A percentile compares a stretch with the other conserved stretches of the same genome.
phyloP scores from a whole-genome alignment of 768 basidiomycete genomes.

The Macrolepiota albuminosa region DNA sequence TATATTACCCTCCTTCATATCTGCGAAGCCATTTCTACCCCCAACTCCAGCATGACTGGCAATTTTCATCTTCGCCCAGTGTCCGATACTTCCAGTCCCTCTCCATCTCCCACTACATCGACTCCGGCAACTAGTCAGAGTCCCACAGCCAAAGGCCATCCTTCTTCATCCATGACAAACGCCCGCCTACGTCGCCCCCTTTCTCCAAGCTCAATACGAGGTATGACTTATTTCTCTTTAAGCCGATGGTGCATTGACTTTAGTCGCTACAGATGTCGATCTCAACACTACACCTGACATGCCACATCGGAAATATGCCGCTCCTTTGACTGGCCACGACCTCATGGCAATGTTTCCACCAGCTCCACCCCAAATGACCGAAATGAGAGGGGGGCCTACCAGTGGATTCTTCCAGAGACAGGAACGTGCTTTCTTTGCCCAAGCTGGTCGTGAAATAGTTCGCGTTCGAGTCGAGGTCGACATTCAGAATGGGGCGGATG shows the following conservation, averaged over 20 bases:
- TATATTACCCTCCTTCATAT: constrained; percentile 20
- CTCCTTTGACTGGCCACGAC: constrained; percentile 77
- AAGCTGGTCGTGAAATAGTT: constrained; percentile 73
- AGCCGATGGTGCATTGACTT: background rate
- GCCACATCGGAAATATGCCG: constrained; percentile 56
- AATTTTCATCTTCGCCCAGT: constrained; percentile 56
- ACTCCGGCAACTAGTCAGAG: constrained; percentile 42
- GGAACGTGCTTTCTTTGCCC: constrained; percentile 78
- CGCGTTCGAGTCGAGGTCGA: constrained; percentile 72
- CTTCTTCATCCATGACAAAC: constrained; percentile 26
- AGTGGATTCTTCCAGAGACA: constrained; percentile 70
- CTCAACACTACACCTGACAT: constrained; percentile 48
- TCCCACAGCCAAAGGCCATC: constrained; percentile 24
- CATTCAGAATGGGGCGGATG: constrained; percentile 31
- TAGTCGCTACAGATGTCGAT: constrained; percentile 50
- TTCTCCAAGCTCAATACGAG: constrained; percentile 60
- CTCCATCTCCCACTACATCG: constrained; percentile 49
- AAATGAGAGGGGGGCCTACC: constrained; percentile 60
- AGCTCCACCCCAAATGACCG: constrained; percentile 54
- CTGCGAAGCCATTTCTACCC: constrained; percentile 12
- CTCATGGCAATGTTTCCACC: constrained; percentile 84
- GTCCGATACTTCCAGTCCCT: constrained; percentile 36
- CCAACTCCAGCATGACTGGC: constrained; percentile 16
- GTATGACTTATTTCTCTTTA: constrained; percentile 24
- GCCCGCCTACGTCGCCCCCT: constrained; percentile 47